Evolutionary conservation across 176 grass and related monocot genomes (phyloP).

Genomic region (Elymus sibiricus): DNA sequence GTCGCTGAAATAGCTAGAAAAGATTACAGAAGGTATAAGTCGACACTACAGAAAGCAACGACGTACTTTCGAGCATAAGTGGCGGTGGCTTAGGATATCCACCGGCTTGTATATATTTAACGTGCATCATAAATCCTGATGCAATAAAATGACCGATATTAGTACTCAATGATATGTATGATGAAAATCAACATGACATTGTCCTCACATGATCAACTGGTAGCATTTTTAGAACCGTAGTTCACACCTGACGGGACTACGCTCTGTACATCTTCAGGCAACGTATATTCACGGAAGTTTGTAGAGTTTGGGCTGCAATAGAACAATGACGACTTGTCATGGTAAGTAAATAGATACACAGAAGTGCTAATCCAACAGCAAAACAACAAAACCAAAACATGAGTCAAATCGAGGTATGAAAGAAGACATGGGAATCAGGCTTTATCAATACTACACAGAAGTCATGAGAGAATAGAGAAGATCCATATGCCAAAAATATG

Average conservation of each 20-base stretch:
- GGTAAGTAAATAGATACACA: not conserved
- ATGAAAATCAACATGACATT: not conserved
- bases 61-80: slow-evolving; percentile 18
- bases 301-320: not conserved
- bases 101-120: too few relatives aligned
- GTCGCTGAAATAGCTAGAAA: not conserved
- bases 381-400: not conserved
- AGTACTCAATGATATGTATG: too few relatives aligned
- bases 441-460: not conserved
- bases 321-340: not conserved
- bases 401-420: not conserved
- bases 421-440: not conserved
- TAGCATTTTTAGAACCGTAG: not conserved
- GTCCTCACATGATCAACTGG: not conserved
- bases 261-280: not conserved
- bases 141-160: too few relatives aligned
- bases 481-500: not conserved
- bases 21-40: not conserved
- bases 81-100: slow-evolving; percentile 30
- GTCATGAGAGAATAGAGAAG: not conserved
- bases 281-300: not conserved
- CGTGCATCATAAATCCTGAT: too few relatives aligned
- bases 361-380: not conserved
- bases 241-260: not conserved
- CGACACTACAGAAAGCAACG: not conserved